Percentiles rank a stretch among this genome's conserved stretches.
These are phyloP conservation scores for Phallus indusiatus DNA, from an alignment of 768 basidiomycete genomes.

Conservation along the genomic window DNA sequence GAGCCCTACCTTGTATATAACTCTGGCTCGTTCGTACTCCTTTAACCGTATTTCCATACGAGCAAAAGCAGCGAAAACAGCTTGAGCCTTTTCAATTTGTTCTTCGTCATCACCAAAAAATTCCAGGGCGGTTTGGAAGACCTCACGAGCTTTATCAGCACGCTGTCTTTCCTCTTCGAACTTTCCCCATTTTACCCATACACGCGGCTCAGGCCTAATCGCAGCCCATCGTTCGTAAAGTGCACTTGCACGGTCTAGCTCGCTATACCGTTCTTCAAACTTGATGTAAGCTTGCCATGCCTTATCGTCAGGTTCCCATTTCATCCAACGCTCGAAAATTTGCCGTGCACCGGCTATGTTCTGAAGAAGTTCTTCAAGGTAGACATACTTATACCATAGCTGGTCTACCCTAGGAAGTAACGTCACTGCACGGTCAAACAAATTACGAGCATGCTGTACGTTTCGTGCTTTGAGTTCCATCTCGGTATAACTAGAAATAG, in stretches of 20 bases:
- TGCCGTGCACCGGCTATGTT: conserved; percentile 95
- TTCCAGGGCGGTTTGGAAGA: conserved; percentile 84
- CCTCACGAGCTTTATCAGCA: conserved; percentile 68
- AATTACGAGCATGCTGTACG: conserved; percentile 92
- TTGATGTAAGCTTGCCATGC: conserved; percentile 99
- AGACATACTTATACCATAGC: conserved; percentile 99
- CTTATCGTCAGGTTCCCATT: conserved; percentile 99
- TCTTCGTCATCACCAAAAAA: conserved; percentile 86
- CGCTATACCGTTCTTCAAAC: conserved; percentile 88
- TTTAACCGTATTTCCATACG: conserved; percentile 96
- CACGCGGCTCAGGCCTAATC: conserved; percentile 50
- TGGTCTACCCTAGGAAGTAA: conserved; percentile 93
- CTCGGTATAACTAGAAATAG: conserved; percentile 42
- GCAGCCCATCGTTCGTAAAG: conserved; percentile 91
- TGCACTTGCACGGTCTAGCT: conserved; percentile 82
- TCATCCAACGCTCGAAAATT: conserved; percentile 99
- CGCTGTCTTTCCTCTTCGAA: conserved; percentile 53
- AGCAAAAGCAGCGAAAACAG: conserved; percentile 86
- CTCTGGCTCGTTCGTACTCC: conserved; percentile 92
- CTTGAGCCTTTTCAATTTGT: conserved; percentile 83
- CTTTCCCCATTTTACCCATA: conserved; percentile 60
- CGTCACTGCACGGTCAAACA: conserved; percentile 95
- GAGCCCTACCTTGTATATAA: conserved; percentile 81
- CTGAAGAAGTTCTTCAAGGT: conserved; percentile 92
- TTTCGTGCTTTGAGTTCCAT: conserved; percentile 98